Evolutionary conservation across 768 basidiomycete species (phyloP).

Genomic region (Suillus subluteus): DNA sequence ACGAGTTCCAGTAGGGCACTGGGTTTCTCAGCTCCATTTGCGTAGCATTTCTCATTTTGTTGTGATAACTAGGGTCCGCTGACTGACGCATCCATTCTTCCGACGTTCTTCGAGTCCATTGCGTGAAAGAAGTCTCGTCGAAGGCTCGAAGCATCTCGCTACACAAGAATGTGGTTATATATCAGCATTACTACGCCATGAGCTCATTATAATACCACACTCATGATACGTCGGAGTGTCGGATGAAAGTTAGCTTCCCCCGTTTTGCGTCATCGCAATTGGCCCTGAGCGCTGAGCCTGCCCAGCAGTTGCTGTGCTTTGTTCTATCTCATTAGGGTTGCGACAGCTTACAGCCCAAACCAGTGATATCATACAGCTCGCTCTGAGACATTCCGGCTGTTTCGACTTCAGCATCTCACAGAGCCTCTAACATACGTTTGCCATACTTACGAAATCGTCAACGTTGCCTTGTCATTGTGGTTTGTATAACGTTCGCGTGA

Average conservation of each 20-base stretch:
- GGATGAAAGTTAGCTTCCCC: not conserved
- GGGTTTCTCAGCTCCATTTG: not conserved
- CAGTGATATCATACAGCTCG: not conserved
- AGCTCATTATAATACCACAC: not conserved
- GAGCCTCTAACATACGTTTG: not conserved
- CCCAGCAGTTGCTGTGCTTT: not conserved
- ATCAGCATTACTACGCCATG: not conserved
- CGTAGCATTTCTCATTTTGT: not conserved
- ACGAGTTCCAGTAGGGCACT: slow-evolving; percentile 3
- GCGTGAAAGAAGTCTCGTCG: not conserved
- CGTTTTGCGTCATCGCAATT: not conserved
- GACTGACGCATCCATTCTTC: slow-evolving; percentile 2
- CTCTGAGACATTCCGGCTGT: slow-evolving; percentile 1
- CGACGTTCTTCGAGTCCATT: not conserved
- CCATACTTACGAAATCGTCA: not conserved
- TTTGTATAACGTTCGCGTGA: not conserved
- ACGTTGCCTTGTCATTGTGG: not conserved
- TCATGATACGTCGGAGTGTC: not conserved
- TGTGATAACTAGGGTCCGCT: not conserved
- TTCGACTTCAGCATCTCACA: not conserved
- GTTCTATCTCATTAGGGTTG: not conserved
- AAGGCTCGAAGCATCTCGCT: not conserved
- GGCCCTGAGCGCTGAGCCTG: not conserved
- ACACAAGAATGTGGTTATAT: not conserved
- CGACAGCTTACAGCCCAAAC: slow-evolving; percentile 1